Percentiles rank a stretch among this genome's conserved stretches.
phyloP scores from a whole-genome alignment of 768 basidiomycete genomes.

The Panaeolus papilionaceus region DNA sequence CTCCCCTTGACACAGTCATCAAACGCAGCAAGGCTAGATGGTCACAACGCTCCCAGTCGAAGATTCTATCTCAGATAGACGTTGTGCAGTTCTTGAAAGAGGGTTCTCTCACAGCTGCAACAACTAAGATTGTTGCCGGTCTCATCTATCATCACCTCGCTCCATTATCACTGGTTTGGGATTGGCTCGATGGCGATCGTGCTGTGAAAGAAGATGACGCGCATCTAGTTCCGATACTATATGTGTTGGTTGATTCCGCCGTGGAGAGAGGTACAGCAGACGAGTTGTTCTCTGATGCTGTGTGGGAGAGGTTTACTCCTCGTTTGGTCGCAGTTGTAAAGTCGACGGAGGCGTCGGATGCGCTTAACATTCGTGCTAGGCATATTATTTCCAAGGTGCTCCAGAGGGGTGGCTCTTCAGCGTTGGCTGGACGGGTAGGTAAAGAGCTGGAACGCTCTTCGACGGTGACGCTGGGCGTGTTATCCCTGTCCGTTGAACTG shows the following conservation, averaged over 20 bases:
- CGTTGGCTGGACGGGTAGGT: not conserved
- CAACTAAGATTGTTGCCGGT: constrained; percentile 46
- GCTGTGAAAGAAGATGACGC: constrained; percentile 31
- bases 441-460: not conserved
- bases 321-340: constrained; percentile 10
- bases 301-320: constrained; percentile 16
- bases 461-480: constrained; percentile 10
- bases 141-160: constrained; percentile 49
- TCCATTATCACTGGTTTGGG: constrained; percentile 31
- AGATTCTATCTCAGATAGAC: constrained; percentile 25
- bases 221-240: constrained; percentile 45
- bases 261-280: constrained; percentile 12
- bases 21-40: constrained; percentile 38
- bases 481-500: constrained; percentile 21
- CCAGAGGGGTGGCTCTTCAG: not conserved
- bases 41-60: constrained; percentile 28
- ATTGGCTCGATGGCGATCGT: constrained; percentile 48
- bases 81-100: constrained; percentile 45
- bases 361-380: not conserved
- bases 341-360: not conserved
- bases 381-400: not conserved
- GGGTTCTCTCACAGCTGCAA: constrained; percentile 49
- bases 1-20: constrained; percentile 29
- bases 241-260: constrained; percentile 52
- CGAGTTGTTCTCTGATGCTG: constrained; percentile 2